phyloP scores from a whole-genome alignment of 805 yeast species.

The Helenozyma baotianmanensis region DNA sequence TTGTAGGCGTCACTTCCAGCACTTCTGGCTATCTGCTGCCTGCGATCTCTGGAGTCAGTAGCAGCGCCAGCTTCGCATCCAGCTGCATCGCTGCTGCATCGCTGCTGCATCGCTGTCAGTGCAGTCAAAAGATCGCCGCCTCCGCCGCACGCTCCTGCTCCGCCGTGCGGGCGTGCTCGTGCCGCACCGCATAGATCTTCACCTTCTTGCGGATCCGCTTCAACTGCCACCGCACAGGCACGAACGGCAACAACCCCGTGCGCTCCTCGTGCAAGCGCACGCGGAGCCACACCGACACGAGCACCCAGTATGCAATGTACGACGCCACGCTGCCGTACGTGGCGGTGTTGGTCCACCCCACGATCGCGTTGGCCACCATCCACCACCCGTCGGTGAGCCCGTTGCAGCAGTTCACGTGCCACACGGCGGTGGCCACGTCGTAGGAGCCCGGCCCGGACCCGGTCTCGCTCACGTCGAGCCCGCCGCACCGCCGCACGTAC shows the following conservation, averaged over 20 bases:
- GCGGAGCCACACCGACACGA: constrained; percentile 28
- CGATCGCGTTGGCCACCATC: constrained; percentile 43
- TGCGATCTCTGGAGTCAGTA: no score
- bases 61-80: no score
- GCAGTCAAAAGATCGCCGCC: constrained; percentile 5
- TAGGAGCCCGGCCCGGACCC: constrained; percentile 45
- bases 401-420: constrained; percentile 47
- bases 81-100: no score
- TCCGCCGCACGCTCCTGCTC: constrained; percentile 13
- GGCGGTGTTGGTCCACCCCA: constrained; percentile 46
- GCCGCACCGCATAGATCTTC: constrained; percentile 12
- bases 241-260: constrained; percentile 32
- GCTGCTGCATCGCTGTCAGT: no score
- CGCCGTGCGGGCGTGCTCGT: constrained; percentile 3
- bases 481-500: constrained; percentile 36
- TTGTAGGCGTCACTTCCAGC: no score
- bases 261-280: constrained; percentile 32
- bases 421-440: constrained; percentile 35
- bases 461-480: constrained; percentile 39
- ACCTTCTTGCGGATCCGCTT: constrained; percentile 44
- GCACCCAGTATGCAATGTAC: constrained; percentile 36
- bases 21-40: no score
- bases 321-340: constrained; percentile 39
- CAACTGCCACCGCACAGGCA: constrained; percentile 61
- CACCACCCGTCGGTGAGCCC: constrained; percentile 43